These are phyloP conservation scores for Phytopythium chamaehyphon DNA, from an alignment of 352 stramenopile species.

Conservation along the genomic window DNA sequence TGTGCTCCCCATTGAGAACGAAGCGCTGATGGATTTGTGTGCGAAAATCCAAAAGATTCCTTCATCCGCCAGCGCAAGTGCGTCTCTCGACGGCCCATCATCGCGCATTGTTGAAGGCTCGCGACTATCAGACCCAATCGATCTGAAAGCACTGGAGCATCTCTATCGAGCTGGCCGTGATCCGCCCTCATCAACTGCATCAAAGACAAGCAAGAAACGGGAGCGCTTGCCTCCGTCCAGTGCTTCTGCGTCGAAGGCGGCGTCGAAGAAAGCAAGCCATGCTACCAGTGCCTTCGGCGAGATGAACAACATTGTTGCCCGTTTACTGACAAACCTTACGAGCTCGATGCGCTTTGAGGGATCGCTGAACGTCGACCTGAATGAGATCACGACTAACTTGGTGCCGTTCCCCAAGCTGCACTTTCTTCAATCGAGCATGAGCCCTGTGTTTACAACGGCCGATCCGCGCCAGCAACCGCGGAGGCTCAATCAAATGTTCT, in stretches of 20 bases:
- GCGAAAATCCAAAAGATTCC: constrained; percentile 30
- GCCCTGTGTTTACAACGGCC: constrained; percentile 39
- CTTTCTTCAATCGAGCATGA: constrained; percentile 93
- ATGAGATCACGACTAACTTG: constrained; percentile 99
- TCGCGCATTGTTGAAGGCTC: constrained; percentile 27
- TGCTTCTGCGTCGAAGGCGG: not conserved
- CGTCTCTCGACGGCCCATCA: constrained; percentile 9
- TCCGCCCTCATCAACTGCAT: not conserved
- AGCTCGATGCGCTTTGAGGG: constrained; percentile 98
- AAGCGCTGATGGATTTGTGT: constrained; percentile 75
- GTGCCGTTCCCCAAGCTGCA: constrained; percentile 98
- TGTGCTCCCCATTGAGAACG: constrained; percentile 90
- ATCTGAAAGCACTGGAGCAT: constrained; percentile 42
- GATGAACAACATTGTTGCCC: constrained; percentile 98
- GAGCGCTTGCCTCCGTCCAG: not conserved
- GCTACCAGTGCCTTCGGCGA: constrained; percentile 91
- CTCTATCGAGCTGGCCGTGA: constrained; percentile 39
- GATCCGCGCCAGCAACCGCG: constrained; percentile 53
- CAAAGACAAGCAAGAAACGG: constrained; percentile 23
- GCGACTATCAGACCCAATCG: constrained; percentile 37
- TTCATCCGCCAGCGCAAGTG: not conserved
- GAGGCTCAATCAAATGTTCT: constrained; percentile 61
- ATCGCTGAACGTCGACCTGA: constrained; percentile 98
- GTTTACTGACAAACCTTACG: constrained; percentile 98
- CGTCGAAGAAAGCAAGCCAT: constrained; percentile 9